These are phyloP conservation scores for Pigoraptor vietnamica DNA, from an alignment of 78 protist genomes.

Conservation along the genomic window DNA sequence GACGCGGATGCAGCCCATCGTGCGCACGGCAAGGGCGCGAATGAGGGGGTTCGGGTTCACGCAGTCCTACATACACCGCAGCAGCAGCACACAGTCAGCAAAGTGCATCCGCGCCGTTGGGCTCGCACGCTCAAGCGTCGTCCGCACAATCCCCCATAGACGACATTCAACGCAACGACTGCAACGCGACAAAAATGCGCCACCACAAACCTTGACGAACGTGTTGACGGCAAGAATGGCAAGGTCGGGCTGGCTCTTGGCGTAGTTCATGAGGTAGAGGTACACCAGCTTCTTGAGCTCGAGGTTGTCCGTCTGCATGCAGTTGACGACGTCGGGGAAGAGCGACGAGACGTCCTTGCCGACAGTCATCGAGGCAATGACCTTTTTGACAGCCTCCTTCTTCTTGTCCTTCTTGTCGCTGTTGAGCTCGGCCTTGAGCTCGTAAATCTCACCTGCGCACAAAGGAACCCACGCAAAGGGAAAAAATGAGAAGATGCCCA, in stretches of 20 bases:
- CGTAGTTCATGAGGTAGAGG: slow-evolving; percentile 97
- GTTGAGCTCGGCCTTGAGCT: slow-evolving; percentile 34
- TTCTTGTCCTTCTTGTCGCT: slow-evolving; percentile 39
- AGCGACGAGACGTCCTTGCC: slow-evolving; percentile 93
- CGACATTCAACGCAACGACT: slow-evolving; percentile 22
- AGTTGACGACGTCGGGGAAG: slow-evolving; percentile 85
- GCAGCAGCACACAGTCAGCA: not conserved
- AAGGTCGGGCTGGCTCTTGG: slow-evolving; percentile 94
- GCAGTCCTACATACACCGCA: slow-evolving; percentile 72
- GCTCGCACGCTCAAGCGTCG: no score
- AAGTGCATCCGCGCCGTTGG: not conserved
- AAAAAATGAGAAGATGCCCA: not conserved
- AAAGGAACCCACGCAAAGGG: not conserved
- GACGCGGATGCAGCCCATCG: slow-evolving; percentile 99
- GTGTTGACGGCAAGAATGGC: slow-evolving; percentile 97
- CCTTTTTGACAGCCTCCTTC: slow-evolving; percentile 95
- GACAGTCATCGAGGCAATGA: slow-evolving; percentile 98
- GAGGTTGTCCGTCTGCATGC: slow-evolving; percentile 86
- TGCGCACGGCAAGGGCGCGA: slow-evolving; percentile 97
- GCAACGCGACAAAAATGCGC: no score
- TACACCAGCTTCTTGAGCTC: slow-evolving; percentile 98
- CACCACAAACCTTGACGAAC: slow-evolving; percentile 69
- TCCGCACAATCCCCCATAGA: no score
- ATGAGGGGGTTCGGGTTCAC: slow-evolving; percentile 90
- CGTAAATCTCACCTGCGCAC: slow-evolving; percentile 28